Base-by-base conservation (phyloP, 148 eudicot genomes). In the Fagopyrum tataricum region DNA sequence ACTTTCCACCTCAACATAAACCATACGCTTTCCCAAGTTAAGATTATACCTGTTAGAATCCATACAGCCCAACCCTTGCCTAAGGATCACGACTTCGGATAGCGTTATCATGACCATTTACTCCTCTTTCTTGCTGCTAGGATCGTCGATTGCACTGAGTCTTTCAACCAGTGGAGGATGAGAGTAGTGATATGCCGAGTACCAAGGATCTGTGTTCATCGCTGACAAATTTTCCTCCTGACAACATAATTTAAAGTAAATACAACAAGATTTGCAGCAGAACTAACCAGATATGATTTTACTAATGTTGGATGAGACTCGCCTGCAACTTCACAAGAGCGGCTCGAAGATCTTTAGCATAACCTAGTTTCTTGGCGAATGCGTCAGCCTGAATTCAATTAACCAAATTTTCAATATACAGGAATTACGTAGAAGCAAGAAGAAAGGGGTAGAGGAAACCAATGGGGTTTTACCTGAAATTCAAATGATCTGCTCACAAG, bases 111-210 rank as follows among this genome's bases (percentile, higher is more conserved):
- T 58, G 64, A 17, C 7, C 64, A 2, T 46, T 86, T 81, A 91
- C 56, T 91, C 92, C 17, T 76, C 31, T 84, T 91, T 95, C 84
- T 88, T 95, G 70, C 78, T 89, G 74, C 79, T 88, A 20, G 84
- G 76, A 76, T 84, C 85, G 70, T 88, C 98, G 17, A 95, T 81
- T 15, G 97, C 97, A 31, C 90, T 79, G 78, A 95, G 75, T 81
- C 97, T 87, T 86, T 95, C 99, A 26, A 92, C 99, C 4, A 95
- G 90, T 15, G 99, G 99, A 66, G 97, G 99, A 78, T 95, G 99
- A 72, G 97, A 91, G 77, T 86, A 91, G 75, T 95, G 99, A 77
- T 95, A 95, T 3, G 99, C 96, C 0, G 99, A 95, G 81, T 95
- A 91, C 96, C 96, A 92, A 23, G 96, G 97, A 85, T 95, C 99